phyloP scores from a whole-genome alignment of 2,329 filamentous ascomycete genomes.

The Gyromitra esculenta region DNA sequence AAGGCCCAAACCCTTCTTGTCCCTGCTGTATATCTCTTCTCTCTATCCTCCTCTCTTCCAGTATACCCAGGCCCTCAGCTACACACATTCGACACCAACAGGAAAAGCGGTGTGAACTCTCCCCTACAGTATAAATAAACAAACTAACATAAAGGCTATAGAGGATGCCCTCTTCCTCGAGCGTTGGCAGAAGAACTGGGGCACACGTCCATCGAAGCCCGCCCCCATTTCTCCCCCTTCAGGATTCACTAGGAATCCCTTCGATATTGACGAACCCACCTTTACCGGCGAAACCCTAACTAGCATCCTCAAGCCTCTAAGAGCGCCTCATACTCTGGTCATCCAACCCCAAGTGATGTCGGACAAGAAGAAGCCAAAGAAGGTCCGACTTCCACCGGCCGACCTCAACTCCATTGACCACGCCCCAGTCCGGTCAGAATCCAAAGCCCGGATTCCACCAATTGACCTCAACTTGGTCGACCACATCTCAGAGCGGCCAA shows the following conservation, averaged over 20 bases:
- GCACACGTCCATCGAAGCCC: conserved; percentile 1
- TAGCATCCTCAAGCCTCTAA: not conserved
- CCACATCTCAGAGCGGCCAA: not conserved
- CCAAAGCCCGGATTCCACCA: not conserved
- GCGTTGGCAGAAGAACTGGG: conserved; percentile 24
- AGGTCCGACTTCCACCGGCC: no score
- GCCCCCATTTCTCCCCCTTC: not conserved
- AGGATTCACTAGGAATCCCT: not conserved
- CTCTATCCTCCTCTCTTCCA: not conserved
- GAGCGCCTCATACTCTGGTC: not conserved
- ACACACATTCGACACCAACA: conserved; percentile 9
- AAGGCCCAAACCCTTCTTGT: not conserved
- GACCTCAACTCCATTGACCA: not conserved
- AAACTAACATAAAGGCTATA: not conserved
- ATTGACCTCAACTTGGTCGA: no score
- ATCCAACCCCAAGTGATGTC: not conserved
- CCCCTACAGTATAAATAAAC: not conserved
- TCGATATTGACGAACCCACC: not conserved
- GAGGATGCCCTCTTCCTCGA: conserved; percentile 16
- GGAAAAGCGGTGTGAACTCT: not conserved
- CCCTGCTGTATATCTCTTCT: not conserved
- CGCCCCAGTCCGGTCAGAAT: not conserved
- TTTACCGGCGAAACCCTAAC: not conserved
- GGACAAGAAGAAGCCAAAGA: not conserved
- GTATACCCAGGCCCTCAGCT: conserved; percentile 3